phyloP scores from a whole-genome alignment of 169 alveolate genomes.

The Babesia bovis region DNA sequence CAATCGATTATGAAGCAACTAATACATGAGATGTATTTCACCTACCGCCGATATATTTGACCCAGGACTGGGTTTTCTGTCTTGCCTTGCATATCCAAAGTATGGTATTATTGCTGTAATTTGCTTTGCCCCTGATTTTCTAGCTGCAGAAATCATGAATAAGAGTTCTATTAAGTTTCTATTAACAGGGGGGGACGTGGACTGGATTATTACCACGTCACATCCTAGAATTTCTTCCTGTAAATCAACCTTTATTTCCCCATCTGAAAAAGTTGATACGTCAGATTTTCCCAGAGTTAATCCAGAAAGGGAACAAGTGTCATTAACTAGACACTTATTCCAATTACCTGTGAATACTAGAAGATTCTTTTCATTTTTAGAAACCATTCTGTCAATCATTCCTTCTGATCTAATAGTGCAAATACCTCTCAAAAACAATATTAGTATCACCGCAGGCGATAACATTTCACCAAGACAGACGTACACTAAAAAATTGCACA shows the following conservation, averaged over 20 bases:
- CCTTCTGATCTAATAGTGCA: too few species aligned
- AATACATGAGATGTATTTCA: background rate
- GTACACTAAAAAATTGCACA: too few species aligned
- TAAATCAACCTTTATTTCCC: slow-evolving; percentile 89
- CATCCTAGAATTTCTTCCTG: slow-evolving; percentile 88
- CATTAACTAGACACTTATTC: slow-evolving; percentile 6
- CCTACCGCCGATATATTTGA: slow-evolving; percentile 91
- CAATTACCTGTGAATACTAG: slow-evolving; percentile 31
- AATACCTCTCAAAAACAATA: too few species aligned
- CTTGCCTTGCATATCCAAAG: slow-evolving; percentile 95
- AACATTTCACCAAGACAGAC: too few species aligned
- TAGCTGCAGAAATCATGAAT: slow-evolving; percentile 91
- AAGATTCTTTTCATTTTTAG: background rate
- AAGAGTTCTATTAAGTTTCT: slow-evolving; percentile 93
- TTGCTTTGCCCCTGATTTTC: slow-evolving; percentile 93
- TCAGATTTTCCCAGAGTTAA: slow-evolving; percentile 72
- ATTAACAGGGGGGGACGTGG: slow-evolving; percentile 96
- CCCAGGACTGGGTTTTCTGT: slow-evolving; percentile 83
- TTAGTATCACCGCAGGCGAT: too few species aligned
- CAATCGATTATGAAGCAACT: too few species aligned
- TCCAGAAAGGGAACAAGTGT: slow-evolving; percentile 60
- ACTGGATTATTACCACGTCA: slow-evolving; percentile 91
- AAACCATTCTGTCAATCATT: background rate
- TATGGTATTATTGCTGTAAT: slow-evolving; percentile 96
- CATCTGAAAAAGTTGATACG: slow-evolving; percentile 90